Evolutionary conservation across 768 basidiomycete species (phyloP).

Genomic region (Gyrodon lividus): DNA sequence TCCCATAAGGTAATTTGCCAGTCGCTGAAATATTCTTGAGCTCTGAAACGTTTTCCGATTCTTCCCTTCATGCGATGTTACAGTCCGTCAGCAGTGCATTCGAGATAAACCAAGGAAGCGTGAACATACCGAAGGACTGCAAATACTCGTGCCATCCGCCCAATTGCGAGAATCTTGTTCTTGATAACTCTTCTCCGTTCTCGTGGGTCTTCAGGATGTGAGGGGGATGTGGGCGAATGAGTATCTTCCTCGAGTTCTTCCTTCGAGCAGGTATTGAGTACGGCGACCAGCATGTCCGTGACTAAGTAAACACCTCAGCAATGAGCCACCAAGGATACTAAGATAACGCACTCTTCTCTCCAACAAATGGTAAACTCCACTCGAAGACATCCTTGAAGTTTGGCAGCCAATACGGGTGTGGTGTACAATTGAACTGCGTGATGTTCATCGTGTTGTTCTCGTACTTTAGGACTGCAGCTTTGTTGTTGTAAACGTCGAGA

Average conservation of each 20-base stretch:
- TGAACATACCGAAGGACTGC: conserved; percentile 56
- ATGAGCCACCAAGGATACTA: not conserved
- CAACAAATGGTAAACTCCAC: conserved; percentile 97
- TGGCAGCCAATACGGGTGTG: conserved; percentile 94
- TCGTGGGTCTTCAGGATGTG: conserved; percentile 26
- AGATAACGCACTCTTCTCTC: conserved; percentile 79
- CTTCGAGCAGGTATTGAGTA: conserved; percentile 92
- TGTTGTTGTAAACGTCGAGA: conserved; percentile 94
- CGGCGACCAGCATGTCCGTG: conserved; percentile 96
- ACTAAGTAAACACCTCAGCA: conserved; percentile 45
- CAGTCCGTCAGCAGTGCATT: not conserved
- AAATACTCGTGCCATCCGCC: conserved; percentile 67
- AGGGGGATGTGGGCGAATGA: conserved; percentile 24
- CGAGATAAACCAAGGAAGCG: too few relatives aligned
- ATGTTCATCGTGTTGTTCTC: conserved; percentile 97
- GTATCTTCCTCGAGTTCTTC: conserved; percentile 87
- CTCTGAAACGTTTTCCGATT: conserved; percentile 72
- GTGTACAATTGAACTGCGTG: conserved; percentile 74
- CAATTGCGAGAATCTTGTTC: conserved; percentile 71
- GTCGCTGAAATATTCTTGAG: conserved; percentile 61
- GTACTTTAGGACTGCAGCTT: conserved; percentile 95
- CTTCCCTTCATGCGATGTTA: conserved; percentile 37
- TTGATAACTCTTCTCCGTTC: conserved; percentile 60
- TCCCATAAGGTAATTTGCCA: conserved; percentile 49
- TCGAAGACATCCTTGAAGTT: conserved; percentile 99